Evolutionary conservation across 805 yeast genomes (phyloP).

Genomic region (Spathaspora passalidarum): DNA sequence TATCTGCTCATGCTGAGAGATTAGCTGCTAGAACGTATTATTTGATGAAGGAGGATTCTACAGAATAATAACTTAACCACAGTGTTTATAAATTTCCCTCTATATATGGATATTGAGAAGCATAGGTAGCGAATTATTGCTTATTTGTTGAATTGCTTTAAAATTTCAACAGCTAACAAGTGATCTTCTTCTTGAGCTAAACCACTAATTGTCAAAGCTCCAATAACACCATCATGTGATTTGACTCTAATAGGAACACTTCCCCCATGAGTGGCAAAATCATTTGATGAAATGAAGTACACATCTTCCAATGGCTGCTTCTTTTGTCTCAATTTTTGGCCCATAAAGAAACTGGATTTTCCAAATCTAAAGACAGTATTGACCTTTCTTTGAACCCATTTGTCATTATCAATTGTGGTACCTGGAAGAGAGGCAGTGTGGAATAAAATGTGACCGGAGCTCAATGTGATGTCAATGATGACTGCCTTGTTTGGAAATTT

Average conservation of each 20-base stretch:
- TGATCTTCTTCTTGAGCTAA: slow-evolving; percentile 56
- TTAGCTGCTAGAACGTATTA: too few relatives aligned
- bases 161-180: slow-evolving; percentile 38
- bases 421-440: slow-evolving; percentile 39
- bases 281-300: slow-evolving; percentile 36
- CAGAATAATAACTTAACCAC: too few relatives aligned
- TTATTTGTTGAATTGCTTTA: slow-evolving; percentile 11
- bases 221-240: slow-evolving; percentile 37
- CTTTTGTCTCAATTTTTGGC: slow-evolving; percentile 37
- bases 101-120: not conserved
- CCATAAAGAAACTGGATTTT: slow-evolving; percentile 46
- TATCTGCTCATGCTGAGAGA: too few relatives aligned
- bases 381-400: slow-evolving; percentile 51
- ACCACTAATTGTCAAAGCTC: slow-evolving; percentile 54
- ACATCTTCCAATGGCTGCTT: slow-evolving; percentile 36
- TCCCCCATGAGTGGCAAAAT: slow-evolving; percentile 57
- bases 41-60: too few relatives aligned
- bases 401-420: slow-evolving; percentile 48
- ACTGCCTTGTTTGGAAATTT: slow-evolving; percentile 29
- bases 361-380: slow-evolving; percentile 48
- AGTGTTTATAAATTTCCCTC: not conserved
- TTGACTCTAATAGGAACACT: slow-evolving; percentile 47
- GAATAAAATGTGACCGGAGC: slow-evolving; percentile 46
- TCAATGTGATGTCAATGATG: slow-evolving; percentile 46
- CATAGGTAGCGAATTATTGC: too few relatives aligned